These are phyloP conservation scores for Tremellales sp. DNA, from an alignment of 1,284 basidiomycete genomes.

Conservation along the genomic window DNA sequence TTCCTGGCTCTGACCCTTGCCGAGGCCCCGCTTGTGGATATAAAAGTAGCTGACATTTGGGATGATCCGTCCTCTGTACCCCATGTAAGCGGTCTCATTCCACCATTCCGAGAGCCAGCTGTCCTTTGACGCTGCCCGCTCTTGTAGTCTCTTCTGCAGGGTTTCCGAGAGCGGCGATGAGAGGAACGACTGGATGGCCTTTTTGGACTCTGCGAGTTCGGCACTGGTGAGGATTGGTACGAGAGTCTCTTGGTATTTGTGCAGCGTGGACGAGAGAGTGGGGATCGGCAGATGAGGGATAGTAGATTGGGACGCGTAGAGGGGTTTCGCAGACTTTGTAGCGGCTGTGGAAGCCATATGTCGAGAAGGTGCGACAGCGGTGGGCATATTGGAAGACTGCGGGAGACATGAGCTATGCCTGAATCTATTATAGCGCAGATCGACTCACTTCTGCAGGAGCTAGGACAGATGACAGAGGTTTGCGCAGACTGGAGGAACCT, in stretches of 20 bases:
- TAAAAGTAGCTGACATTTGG: slow-evolving; percentile 96
- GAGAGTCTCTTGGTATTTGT: slow-evolving; percentile 81
- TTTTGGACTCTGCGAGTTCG: slow-evolving; percentile 60
- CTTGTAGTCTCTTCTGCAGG: slow-evolving; percentile 76
- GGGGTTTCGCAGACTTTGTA: slow-evolving; percentile 52
- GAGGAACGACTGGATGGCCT: slow-evolving; percentile 66
- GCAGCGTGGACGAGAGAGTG: slow-evolving; percentile 68
- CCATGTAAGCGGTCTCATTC: slow-evolving; percentile 77
- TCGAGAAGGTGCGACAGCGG: too few relatives aligned
- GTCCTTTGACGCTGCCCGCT: slow-evolving; percentile 59
- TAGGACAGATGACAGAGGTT: too few relatives aligned
- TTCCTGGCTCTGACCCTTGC: slow-evolving; percentile 56
- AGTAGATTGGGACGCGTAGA: slow-evolving; percentile 74
- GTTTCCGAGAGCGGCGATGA: slow-evolving; percentile 64
- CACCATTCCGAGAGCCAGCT: slow-evolving; percentile 98
- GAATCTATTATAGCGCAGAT: too few relatives aligned
- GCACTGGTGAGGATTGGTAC: slow-evolving; percentile 66
- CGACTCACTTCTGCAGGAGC: too few relatives aligned
- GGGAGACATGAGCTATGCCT: too few relatives aligned
- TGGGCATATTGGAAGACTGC: too few relatives aligned
- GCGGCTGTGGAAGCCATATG: too few relatives aligned
- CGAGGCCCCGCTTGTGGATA: slow-evolving; percentile 70
- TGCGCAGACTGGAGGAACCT: too few relatives aligned
- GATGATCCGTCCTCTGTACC: slow-evolving; percentile 69
- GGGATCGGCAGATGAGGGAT: slow-evolving; percentile 83